These are phyloP conservation scores for Emergomyces africanus DNA, from an alignment of 2,329 filamentous ascomycete species.

Conservation along the genomic window DNA sequence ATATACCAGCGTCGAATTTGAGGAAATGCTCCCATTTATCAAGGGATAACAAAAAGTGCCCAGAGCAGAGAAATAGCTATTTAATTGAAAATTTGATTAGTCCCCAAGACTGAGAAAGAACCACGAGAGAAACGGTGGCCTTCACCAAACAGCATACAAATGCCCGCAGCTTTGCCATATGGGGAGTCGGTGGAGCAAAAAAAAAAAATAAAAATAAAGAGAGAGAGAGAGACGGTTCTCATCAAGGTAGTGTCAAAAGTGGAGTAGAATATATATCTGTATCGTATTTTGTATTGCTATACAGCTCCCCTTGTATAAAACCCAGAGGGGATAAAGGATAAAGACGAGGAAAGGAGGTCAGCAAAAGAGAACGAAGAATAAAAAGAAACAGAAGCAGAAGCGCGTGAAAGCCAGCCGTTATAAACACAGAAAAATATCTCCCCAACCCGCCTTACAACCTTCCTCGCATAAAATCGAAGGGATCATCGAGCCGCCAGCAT, in stretches of 20 bases:
- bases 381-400: too few relatives aligned
- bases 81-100: neutral
- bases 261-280: neutral
- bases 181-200: too few relatives aligned
- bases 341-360: neutral
- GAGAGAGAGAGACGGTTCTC: too few relatives aligned
- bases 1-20: neutral
- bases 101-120: neutral
- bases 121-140: neutral
- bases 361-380: conserved; percentile 5
- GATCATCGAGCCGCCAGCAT: conserved; percentile 24
- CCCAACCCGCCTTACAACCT: neutral
- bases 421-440: neutral
- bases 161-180: neutral
- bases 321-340: too few relatives aligned
- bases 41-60: neutral
- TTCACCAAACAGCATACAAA: neutral
- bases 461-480: conserved; percentile 5
- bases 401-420: neutral
- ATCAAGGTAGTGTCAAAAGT: neutral
- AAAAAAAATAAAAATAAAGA: too few relatives aligned
- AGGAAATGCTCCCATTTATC: neutral
- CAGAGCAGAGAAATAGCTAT: neutral
- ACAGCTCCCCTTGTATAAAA: neutral
- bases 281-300: neutral